Evolutionary conservation across 179 eudicot genomes (phyloP).

Genomic region (Heliamphora pulchella): DNA sequence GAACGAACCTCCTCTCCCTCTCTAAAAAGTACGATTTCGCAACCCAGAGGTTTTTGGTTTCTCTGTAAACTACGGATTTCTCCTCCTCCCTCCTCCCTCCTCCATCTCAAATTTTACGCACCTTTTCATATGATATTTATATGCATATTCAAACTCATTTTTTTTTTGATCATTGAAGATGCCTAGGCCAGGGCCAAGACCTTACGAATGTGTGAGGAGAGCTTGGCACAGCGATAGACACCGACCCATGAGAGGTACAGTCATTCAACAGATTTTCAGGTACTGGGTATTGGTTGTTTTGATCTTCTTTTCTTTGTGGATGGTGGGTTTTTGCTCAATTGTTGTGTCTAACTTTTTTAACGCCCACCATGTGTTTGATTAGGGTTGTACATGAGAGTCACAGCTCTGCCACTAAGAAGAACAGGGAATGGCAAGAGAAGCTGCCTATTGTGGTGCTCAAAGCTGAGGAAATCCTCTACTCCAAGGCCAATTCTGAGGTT

Average conservation of each 20-base stretch:
- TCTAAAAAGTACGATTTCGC: constrained; percentile 16
- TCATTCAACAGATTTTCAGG: constrained; percentile 82
- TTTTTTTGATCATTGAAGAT: constrained; percentile 29
- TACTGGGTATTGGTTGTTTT: constrained; percentile 14
- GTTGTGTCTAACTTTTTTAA: neutral
- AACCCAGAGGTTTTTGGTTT: constrained; percentile 24
- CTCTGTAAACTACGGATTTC: constrained; percentile 12
- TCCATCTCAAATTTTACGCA: too few species aligned
- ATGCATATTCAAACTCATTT: neutral
- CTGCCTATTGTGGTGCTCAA: constrained; percentile 73
- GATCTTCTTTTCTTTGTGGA: constrained; percentile 7
- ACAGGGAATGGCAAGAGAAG: constrained; percentile 87
- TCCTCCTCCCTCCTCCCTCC: neutral
- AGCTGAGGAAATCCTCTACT: constrained; percentile 93
- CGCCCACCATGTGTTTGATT: constrained; percentile 33
- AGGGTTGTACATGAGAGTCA: constrained; percentile 66
- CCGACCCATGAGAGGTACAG: constrained; percentile 78
- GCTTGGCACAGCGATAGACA: constrained; percentile 95
- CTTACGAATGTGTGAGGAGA: constrained; percentile 83
- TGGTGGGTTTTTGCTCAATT: neutral
- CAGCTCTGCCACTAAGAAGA: constrained; percentile 46
- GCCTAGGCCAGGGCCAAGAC: constrained; percentile 94
- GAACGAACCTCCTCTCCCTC: constrained; percentile 14
- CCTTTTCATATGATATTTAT: neutral
- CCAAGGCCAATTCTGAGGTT: constrained; percentile 98